Conservation (phyloP, 2,329 filamentous ascomycete genomes). For the Botrytis sinoallii region DNA sequence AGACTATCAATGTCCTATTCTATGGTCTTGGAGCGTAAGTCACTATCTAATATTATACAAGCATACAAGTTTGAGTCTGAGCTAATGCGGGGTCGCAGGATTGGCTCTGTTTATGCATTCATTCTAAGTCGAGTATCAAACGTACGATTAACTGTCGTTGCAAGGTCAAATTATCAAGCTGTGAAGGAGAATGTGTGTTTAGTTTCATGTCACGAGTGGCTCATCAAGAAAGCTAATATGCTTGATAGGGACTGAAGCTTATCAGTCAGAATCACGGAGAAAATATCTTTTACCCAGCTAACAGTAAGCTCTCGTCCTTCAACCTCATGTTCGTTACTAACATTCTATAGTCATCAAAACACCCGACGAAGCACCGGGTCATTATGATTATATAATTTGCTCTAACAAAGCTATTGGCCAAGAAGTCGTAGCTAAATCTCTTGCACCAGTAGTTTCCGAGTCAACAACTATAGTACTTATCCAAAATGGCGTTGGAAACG, state of each 20-base stretch:
- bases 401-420: constrained; percentile 53
- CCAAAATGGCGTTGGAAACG: constrained; percentile 60
- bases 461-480: constrained; percentile 54
- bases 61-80: rapidly evolving
- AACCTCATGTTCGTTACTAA: neutral
- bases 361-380: constrained; percentile 44
- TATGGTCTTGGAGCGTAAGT: constrained; percentile 17
- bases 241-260: constrained; percentile 45
- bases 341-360: constrained; percentile 43
- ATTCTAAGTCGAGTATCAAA: constrained; percentile 45
- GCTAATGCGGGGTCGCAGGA: constrained; percentile 38
- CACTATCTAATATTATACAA: rapidly evolving
- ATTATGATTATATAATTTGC: constrained; percentile 57
- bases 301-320: constrained; percentile 35
- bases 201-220: constrained; percentile 23
- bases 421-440: constrained; percentile 38
- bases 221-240: constrained; percentile 24
- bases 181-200: constrained; percentile 47
- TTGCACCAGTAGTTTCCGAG: constrained; percentile 39
- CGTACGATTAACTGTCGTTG: constrained; percentile 56
- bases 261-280: constrained; percentile 54
- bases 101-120: constrained; percentile 57
- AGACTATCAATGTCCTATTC: constrained; percentile 6
- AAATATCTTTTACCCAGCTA: constrained; percentile 49
- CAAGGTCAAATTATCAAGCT: constrained; percentile 57